Conservation (phyloP, 495 filamentous ascomycete species). For the Schizothecium vesticola region DNA sequence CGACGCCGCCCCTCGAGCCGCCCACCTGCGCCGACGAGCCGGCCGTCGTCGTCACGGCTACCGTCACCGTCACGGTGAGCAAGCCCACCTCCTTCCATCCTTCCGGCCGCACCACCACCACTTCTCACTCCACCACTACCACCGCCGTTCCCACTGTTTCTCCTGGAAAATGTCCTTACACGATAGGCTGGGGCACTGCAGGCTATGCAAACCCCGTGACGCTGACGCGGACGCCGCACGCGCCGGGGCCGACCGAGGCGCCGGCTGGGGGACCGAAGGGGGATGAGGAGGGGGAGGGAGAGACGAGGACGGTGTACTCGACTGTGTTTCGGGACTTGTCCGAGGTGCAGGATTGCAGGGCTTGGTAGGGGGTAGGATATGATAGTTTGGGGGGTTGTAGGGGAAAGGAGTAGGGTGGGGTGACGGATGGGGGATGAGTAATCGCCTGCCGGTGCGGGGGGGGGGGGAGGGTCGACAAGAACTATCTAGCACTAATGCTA, state of each 20-base stretch:
- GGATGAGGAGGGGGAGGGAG: neutral
- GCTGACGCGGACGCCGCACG: constrained; percentile 13
- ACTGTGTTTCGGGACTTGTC: constrained; percentile 26
- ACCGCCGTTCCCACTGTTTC: constrained; percentile 1
- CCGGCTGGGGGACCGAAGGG: neutral
- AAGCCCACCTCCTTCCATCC: constrained; percentile 12
- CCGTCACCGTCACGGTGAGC: constrained; percentile 31
- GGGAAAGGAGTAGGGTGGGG: neutral
- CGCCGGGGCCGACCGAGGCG: constrained; percentile 10
- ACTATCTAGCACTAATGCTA: too few species aligned
- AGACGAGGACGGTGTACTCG: constrained; percentile 22
- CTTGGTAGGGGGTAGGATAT: neutral
- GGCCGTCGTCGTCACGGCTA: constrained; percentile 26
- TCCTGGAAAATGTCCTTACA: constrained; percentile 25
- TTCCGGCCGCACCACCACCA: constrained; percentile 1
- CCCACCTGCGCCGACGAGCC: constrained; percentile 15
- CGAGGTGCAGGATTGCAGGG: constrained; percentile 13
- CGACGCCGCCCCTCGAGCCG: constrained; percentile 5
- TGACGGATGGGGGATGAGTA: neutral
- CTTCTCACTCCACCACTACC: neutral
- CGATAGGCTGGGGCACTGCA: constrained; percentile 25
- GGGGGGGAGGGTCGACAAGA: too few species aligned
- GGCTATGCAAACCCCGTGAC: constrained; percentile 23
- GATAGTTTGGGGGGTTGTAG: neutral
- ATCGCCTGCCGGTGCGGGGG: too few species aligned